Percentiles rank a stretch among this genome's conserved stretches.
These are phyloP conservation scores for Fibroporia radiculosa DNA, from an alignment of 768 basidiomycete genomes.

Conservation along the genomic window DNA sequence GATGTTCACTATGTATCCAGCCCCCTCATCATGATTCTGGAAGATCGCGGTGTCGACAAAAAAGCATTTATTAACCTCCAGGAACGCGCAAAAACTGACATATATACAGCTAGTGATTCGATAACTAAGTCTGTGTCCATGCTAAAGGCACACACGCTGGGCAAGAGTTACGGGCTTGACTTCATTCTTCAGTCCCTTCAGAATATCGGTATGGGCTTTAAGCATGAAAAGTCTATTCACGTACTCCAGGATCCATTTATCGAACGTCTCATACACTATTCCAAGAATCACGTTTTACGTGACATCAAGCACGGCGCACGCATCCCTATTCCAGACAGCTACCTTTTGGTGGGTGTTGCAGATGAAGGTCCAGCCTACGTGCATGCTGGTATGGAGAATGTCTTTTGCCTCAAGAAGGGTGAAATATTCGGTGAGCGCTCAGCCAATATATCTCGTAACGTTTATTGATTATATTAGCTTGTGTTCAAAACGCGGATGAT, in stretches of 20 bases:
- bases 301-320: constrained; percentile 72
- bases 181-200: constrained; percentile 44
- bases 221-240: constrained; percentile 4
- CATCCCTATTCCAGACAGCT: constrained; percentile 61
- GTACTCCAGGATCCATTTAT: constrained; percentile 17
- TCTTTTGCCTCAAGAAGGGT: constrained; percentile 46
- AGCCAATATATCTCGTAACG: too few relatives aligned
- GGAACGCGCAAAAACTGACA: constrained; percentile 43
- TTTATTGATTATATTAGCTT: constrained; percentile 38
- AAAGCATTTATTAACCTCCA: constrained; percentile 59
- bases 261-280: constrained; percentile 19
- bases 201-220: constrained; percentile 19
- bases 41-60: constrained; percentile 59
- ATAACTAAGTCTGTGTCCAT: constrained; percentile 39
- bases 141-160: constrained; percentile 41
- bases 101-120: constrained; percentile 54
- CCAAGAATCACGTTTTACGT: constrained; percentile 61
- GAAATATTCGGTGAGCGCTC: constrained; percentile 74
- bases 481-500: constrained; percentile 47
- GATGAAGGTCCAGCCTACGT: constrained; percentile 73
- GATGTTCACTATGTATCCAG: constrained; percentile 27
- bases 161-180: constrained; percentile 39
- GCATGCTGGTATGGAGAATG: constrained; percentile 37
- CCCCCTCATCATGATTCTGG: constrained; percentile 69
- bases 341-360: constrained; percentile 70